phyloP scores from a whole-genome alignment of 1,139 yeast genomes.

The Debaryomyces singareniensis region DNA sequence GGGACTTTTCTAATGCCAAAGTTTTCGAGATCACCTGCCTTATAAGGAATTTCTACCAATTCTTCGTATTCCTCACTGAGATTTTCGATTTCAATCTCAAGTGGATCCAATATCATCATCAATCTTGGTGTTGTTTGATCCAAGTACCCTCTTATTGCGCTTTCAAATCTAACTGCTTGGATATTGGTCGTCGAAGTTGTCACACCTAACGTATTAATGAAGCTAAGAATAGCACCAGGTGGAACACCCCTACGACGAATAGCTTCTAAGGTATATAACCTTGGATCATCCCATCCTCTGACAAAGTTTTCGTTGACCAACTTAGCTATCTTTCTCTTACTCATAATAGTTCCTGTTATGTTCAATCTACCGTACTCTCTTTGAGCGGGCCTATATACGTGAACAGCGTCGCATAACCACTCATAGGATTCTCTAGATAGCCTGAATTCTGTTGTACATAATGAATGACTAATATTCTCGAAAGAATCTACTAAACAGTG shows the following conservation, averaged over 20 bases:
- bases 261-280: conserved; percentile 90
- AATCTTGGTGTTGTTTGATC: conserved; percentile 92
- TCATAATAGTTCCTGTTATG: conserved; percentile 88
- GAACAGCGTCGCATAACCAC: conserved; percentile 95
- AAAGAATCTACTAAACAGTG: conserved; percentile 98
- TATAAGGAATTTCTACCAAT: conserved; percentile 74
- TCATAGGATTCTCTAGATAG: conserved; percentile 92
- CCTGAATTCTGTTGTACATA: conserved; percentile 93
- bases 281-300: conserved; percentile 98
- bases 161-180: conserved; percentile 84
- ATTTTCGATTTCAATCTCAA: conserved; percentile 78
- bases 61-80: conserved; percentile 70
- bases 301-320: conserved; percentile 77
- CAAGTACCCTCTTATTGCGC: conserved; percentile 77
- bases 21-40: conserved; percentile 71
- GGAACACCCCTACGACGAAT: conserved; percentile 97
- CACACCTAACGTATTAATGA: conserved; percentile 93
- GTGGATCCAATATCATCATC: conserved; percentile 88
- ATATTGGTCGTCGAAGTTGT: conserved; percentile 91
- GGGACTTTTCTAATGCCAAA: conserved; percentile 70
- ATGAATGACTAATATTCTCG: conserved; percentile 90
- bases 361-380: conserved; percentile 96
- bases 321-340: conserved; percentile 93
- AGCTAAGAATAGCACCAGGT: conserved; percentile 95
- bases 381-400: conserved; percentile 96